Evolutionary conservation across 1,139 yeast genomes (phyloP).

Genomic region (Candida labiduridarum): DNA sequence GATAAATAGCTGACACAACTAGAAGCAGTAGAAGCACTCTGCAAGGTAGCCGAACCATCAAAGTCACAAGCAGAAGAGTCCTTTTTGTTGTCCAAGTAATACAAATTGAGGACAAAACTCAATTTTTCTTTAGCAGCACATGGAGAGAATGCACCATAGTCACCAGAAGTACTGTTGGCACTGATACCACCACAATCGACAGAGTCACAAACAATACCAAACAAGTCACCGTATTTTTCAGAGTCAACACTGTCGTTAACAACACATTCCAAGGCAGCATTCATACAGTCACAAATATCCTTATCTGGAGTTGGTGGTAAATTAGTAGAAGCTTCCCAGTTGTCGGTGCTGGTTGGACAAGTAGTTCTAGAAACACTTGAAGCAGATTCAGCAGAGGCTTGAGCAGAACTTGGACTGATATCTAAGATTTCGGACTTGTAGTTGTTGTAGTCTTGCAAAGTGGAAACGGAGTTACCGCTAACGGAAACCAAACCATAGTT

Average conservation of each 20-base stretch:
- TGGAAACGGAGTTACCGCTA: constrained; percentile 37
- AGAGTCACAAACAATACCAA: constrained; percentile 52
- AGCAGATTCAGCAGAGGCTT: constrained; percentile 26
- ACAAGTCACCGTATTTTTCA: constrained; percentile 57
- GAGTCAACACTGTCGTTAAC: constrained; percentile 44
- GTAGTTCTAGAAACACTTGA: constrained; percentile 26
- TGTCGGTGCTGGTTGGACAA: constrained; percentile 55
- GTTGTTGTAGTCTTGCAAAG: constrained; percentile 50
- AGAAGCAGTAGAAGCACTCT: constrained; percentile 52
- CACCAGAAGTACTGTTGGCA: constrained; percentile 61
- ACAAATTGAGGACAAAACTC: constrained; percentile 61
- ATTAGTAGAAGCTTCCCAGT: constrained; percentile 57
- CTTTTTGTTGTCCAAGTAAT: constrained; percentile 52
- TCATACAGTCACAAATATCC: constrained; percentile 59
- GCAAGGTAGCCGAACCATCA: constrained; percentile 60
- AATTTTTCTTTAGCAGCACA: constrained; percentile 63
- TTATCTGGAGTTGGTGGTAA: constrained; percentile 75
- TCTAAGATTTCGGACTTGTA: constrained; percentile 61
- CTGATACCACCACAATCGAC: constrained; percentile 55
- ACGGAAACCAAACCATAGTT: constrained; percentile 77
- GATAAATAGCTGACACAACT: constrained; percentile 48
- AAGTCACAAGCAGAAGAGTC: constrained; percentile 62
- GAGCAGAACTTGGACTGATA: constrained; percentile 46
- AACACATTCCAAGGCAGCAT: constrained; percentile 51
- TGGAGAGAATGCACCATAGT: constrained; percentile 64